Base-by-base conservation (phyloP, 2,329 filamentous ascomycete species). In the Pseudopithomyces chartarum region DNA sequence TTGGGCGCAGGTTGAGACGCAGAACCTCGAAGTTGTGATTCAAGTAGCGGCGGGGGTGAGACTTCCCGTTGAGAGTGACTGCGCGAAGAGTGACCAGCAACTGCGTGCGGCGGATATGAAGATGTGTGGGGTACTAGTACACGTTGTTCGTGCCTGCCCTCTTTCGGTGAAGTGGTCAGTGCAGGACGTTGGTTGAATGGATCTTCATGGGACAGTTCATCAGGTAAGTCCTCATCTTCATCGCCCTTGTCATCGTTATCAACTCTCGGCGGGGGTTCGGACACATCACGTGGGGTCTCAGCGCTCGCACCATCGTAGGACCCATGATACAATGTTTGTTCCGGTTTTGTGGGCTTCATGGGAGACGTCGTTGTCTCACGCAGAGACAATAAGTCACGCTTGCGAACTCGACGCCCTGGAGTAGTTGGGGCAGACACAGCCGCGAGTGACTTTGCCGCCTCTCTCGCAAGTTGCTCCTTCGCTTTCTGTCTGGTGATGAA, bases 101-200 rank as follows among this genome's bases (percentile, higher is more conserved):
- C 64, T n/a, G 63, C 66, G 15, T 58, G 63, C 10, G 59, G 59
- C 15, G 73, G 72, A 44, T 75, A 68, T 20, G 74, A 76, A 15
- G 75, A 76, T 15, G 73, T 76, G 48, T 74, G 70, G 6, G 73
- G 73, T 19, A 77, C 74, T 53, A 73, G 69, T 6, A 77, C 61
- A 8, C 53, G 67, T 44, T 66, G 65, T 20, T 61, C 58, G 15
- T 12, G 33, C 26, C 29, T 40, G n/a, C 20, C 47, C 39, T 42
- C 34, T 29, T 48, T 57, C 36, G 45, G 40, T 42, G 42, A 10
- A 13, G 8, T 32, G 44, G 32, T 61, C 61, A 51, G 63, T 55
- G 22, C 58, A 60, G 33, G 60, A 55, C 6, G 22, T 22, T 7
- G 47, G 34, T 29, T 38, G 32, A 61, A 58, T 11, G 59, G 51